Percentiles rank a stretch among this genome's conserved stretches.
Evolutionary conservation across 1,284 basidiomycete species (phyloP).

Genomic region (Pholiota adiposa): DNA sequence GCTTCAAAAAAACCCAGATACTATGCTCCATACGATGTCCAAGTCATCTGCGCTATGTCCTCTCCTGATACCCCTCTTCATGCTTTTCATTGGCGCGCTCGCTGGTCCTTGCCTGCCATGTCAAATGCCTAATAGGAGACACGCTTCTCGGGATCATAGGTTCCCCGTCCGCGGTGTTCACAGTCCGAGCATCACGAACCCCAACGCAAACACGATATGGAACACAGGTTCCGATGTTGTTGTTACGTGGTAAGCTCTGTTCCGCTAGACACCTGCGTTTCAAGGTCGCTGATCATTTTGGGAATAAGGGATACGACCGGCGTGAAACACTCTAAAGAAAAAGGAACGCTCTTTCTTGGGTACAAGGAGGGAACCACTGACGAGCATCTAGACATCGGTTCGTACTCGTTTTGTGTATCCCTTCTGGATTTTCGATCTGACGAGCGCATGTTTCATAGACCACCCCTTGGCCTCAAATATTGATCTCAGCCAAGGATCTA

Average conservation of each 20-base stretch:
- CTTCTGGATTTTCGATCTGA: slow-evolving; percentile 10
- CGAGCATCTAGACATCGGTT: slow-evolving; percentile 42
- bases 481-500: slow-evolving; percentile 40
- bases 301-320: slow-evolving; percentile 37
- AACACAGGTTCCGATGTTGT: slow-evolving; percentile 26
- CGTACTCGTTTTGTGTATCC: slow-evolving; percentile 1
- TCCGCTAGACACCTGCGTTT: slow-evolving; percentile 15
- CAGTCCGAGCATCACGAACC: slow-evolving; percentile 34
- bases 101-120: slow-evolving; percentile 28
- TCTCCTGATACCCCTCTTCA: slow-evolving; percentile 24
- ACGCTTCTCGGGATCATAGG: slow-evolving; percentile 16
- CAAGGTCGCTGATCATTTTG: slow-evolving; percentile 22
- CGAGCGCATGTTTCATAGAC: slow-evolving; percentile 29
- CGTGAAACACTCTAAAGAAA: slow-evolving; percentile 34
- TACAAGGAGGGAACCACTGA: slow-evolving; percentile 31
- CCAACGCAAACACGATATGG: slow-evolving; percentile 34
- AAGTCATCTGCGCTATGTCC: slow-evolving; percentile 16
- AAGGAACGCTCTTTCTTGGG: slow-evolving; percentile 41
- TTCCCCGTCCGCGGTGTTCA: slow-evolving; percentile 27
- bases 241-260: slow-evolving; percentile 33
- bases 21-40: slow-evolving; percentile 27
- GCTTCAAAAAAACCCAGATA: not conserved
- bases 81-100: slow-evolving; percentile 14
- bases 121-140: slow-evolving; percentile 23
- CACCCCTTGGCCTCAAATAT: slow-evolving; percentile 46